Percentiles rank a stretch among this genome's conserved stretches.
phyloP scores from a whole-genome alignment of 352 stramenopile genomes.

The Discostella stelligera region DNA sequence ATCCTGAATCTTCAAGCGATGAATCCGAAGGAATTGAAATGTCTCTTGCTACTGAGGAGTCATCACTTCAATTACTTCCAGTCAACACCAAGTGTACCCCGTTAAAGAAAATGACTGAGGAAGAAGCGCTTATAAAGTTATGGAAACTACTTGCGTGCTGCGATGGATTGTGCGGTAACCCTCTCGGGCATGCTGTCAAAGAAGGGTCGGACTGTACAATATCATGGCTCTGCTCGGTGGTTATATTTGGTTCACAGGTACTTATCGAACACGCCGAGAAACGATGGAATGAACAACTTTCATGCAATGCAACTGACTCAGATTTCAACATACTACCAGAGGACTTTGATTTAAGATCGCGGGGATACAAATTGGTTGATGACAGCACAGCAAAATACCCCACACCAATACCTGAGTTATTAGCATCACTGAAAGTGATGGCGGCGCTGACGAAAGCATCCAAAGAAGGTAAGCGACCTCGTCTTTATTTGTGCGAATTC shows the following conservation, averaged over 20 bases:
- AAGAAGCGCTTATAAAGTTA: slow-evolving; percentile 40
- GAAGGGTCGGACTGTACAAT: slow-evolving; percentile 76
- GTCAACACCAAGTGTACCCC: neutral
- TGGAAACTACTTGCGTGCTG: slow-evolving; percentile 69
- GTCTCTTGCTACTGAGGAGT: slow-evolving; percentile 26
- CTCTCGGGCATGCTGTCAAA: slow-evolving; percentile 68
- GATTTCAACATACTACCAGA: slow-evolving; percentile 31
- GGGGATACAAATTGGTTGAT: slow-evolving; percentile 52
- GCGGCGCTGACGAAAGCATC: slow-evolving; percentile 15
- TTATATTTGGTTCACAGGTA: slow-evolving; percentile 72
- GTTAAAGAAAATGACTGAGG: slow-evolving; percentile 13
- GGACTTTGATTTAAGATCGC: slow-evolving; percentile 73
- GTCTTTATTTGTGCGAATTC: neutral
- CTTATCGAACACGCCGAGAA: slow-evolving; percentile 52
- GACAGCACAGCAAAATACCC: slow-evolving; percentile 54
- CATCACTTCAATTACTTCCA: neutral
- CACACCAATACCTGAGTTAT: slow-evolving; percentile 73
- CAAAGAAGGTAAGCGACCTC: slow-evolving; percentile 24
- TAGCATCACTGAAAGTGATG: slow-evolving; percentile 61
- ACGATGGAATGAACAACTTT: slow-evolving; percentile 25
- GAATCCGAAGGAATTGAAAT: slow-evolving; percentile 60
- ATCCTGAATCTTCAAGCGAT: slow-evolving; percentile 10
- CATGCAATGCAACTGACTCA: neutral
- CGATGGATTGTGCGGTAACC: slow-evolving; percentile 69
- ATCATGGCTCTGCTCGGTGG: slow-evolving; percentile 62